Base-by-base conservation (phyloP, 1,284 basidiomycete species). In the Naganishia sp. region DNA sequence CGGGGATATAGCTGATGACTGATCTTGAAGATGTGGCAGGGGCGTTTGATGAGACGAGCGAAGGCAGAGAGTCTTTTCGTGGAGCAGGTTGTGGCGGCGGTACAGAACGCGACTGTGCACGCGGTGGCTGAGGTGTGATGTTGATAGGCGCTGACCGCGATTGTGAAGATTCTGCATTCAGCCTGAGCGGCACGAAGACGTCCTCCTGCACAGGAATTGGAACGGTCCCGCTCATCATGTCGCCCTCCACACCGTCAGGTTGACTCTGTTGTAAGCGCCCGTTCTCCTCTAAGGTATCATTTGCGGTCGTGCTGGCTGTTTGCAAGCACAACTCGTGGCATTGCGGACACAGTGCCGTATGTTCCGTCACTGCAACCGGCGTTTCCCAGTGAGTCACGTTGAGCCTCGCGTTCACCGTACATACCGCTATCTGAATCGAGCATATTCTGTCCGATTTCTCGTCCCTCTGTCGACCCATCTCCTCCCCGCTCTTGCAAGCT, bases 321-420 rank as follows among this genome's bases (percentile, higher is more conserved):
- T 50, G 49, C 9, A 50, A 11, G 13, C 49, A 50, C 11, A 57
- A 25, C 7, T 48, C 43, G 18, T 57, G 55, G 42, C 55, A 57
- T 36, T 57, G 43, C 11, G 55, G 55, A 48, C 55, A 57, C 9
- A 57, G 28, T 5, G 55, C 25, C 10, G 42, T n/a, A 45, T n/a
- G 28, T 10, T 44, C 55, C 21, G 13, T 21, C 6, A 16, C 45
- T 46, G 45, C 16, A 56, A 21, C 28, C 28, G 28, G 28, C 3
- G 21, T 21, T 28, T 23, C 11, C 43, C 3, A 33, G 28, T 6
- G 13, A 31, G 44, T 42, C 25, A 46, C 16, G 45, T 25, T 23
- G 31, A 5, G 25, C 15, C 4, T 33, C 15, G n/a, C 25, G 10
- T 2, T 16, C 16, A 46, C 23, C 28, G 18, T 18, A 55, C 53